phyloP scores from a whole-genome alignment of 1,284 basidiomycete species.

The Austropuccinia psidii region DNA sequence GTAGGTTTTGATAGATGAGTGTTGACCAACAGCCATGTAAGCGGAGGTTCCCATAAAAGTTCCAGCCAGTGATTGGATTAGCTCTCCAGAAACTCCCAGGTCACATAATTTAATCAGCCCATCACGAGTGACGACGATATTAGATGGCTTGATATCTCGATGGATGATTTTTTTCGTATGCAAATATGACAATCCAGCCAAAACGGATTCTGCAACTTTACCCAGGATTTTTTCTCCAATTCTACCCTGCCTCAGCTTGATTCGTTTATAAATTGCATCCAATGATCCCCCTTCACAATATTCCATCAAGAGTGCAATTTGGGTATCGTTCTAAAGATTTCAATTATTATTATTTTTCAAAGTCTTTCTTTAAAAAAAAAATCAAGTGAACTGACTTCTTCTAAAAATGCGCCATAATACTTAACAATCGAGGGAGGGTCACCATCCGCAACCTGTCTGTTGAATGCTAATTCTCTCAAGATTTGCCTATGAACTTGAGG shows the following conservation, averaged over 20 bases:
- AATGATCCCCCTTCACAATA: slow-evolving; percentile 73
- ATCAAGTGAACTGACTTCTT: slow-evolving; percentile 56
- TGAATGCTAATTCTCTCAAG: slow-evolving; percentile 82
- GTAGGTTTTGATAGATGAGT: not conserved
- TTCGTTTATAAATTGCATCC: slow-evolving; percentile 75
- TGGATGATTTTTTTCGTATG: slow-evolving; percentile 88
- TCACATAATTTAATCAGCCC: slow-evolving; percentile 88
- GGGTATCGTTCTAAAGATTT: slow-evolving; percentile 55
- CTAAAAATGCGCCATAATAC: slow-evolving; percentile 92
- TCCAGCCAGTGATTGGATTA: slow-evolving; percentile 79
- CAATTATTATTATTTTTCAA: not conserved
- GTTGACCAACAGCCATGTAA: slow-evolving; percentile 85
- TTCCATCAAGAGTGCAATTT: slow-evolving; percentile 96
- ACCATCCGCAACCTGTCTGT: slow-evolving; percentile 59
- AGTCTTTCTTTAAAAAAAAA: not conserved
- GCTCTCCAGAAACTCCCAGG: slow-evolving; percentile 93
- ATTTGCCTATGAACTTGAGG: slow-evolving; percentile 78
- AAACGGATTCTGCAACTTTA: slow-evolving; percentile 75
- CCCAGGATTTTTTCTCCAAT: slow-evolving; percentile 88
- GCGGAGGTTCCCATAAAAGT: slow-evolving; percentile 95
- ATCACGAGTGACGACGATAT: slow-evolving; percentile 75
- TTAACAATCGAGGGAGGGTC: slow-evolving; percentile 79
- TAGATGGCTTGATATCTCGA: slow-evolving; percentile 87
- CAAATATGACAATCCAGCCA: slow-evolving; percentile 85
- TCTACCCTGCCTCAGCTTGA: slow-evolving; percentile 66